These are phyloP conservation scores for Botryotinia convoluta DNA, from an alignment of 2,329 filamentous ascomycete genomes.

Conservation along the genomic window DNA sequence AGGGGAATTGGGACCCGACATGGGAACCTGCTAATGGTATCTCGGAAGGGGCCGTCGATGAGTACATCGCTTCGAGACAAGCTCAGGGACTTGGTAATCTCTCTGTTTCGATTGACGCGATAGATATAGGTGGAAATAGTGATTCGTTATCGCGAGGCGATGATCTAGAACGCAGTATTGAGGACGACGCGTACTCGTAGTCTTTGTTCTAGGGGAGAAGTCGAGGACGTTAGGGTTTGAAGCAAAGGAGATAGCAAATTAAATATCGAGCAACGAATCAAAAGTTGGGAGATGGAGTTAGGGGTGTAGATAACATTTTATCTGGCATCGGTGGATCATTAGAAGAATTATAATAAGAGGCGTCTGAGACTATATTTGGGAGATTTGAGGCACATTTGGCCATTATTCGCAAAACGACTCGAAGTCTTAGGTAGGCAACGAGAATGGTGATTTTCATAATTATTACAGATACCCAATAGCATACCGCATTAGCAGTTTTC, in stretches of 20 bases:
- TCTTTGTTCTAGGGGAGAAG: neutral
- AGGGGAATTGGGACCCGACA: constrained; percentile 27
- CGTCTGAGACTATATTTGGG: neutral
- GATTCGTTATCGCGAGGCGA: neutral
- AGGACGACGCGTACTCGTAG: neutral
- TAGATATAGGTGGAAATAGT: neutral
- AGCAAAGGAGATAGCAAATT: neutral
- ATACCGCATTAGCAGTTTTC: neutral
- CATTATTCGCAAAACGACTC: neutral
- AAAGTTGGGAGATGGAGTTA: neutral
- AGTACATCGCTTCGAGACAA: constrained; percentile 21
- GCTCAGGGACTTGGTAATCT: neutral
- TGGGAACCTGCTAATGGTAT: constrained; percentile 35
- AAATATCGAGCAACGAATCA: neutral
- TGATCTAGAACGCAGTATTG: constrained; percentile 1
- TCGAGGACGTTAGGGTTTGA: neutral
- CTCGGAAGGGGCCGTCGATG: constrained; percentile 17
- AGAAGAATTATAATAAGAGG: neutral
- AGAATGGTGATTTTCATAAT: neutral
- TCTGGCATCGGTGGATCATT: neutral
- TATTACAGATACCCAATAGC: constrained; percentile 7
- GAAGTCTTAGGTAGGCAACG: neutral
- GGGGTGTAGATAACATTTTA: neutral
- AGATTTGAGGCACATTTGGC: neutral
- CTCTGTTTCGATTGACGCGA: neutral